Conservation (phyloP, 768 basidiomycete species). For the Trametes cingulata region DNA sequence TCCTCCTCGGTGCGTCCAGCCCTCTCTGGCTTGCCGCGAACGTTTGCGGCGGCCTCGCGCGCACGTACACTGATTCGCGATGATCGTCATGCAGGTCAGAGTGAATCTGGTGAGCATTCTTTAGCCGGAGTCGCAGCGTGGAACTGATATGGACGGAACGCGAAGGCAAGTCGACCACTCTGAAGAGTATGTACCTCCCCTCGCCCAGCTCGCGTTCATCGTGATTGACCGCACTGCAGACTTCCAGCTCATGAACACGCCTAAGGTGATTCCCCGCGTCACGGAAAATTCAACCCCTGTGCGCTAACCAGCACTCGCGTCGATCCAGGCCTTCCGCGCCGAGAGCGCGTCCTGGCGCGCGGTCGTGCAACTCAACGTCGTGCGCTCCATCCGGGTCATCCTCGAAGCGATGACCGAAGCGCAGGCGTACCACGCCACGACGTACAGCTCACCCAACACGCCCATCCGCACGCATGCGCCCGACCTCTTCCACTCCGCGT, state of each 20-base stretch:
- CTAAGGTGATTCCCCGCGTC: conserved; percentile 29
- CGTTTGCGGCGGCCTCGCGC: not conserved
- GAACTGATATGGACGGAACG: not conserved
- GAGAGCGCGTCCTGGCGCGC: conserved; percentile 81
- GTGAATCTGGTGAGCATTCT: conserved; percentile 34
- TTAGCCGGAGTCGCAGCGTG: too few species aligned
- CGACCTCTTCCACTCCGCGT: conserved; percentile 16
- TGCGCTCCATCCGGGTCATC: conserved; percentile 44
- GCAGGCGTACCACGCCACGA: conserved; percentile 27
- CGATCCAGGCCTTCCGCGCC: conserved; percentile 51
- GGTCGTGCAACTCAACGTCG: conserved; percentile 66
- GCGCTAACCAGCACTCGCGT: not conserved
- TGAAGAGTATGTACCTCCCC: conserved; percentile 36
- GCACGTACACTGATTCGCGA: not conserved
- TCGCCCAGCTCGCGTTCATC: not conserved
- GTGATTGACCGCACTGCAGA: conserved; percentile 40
- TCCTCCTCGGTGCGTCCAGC: conserved; percentile 35
- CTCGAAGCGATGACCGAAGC: conserved; percentile 38
- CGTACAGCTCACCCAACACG: conserved; percentile 16
- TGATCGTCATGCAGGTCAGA: conserved; percentile 28
- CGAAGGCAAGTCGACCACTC: conserved; percentile 39
- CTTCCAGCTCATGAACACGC: conserved; percentile 69
- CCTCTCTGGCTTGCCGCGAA: not conserved
- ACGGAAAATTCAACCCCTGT: not conserved
- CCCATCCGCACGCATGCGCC: conserved; percentile 13